Conservation (phyloP, 208 protist species). For the Crithidia sp. region DNA sequence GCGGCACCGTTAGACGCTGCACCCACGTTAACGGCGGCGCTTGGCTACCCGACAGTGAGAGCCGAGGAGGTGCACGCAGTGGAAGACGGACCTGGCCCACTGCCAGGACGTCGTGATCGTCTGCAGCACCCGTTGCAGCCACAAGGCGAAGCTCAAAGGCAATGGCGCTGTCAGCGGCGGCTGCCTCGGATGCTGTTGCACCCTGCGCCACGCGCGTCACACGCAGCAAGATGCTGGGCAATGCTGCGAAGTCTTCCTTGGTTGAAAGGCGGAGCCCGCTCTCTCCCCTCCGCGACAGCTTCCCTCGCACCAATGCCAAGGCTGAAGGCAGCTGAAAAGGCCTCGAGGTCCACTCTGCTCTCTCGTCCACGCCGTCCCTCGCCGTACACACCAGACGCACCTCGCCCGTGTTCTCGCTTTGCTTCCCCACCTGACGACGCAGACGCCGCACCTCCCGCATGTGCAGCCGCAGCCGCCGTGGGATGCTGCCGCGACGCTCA, state of each 20-base stretch:
- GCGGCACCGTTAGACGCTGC: background rate
- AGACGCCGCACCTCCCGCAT: constrained; percentile 20
- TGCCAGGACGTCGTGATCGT: background rate
- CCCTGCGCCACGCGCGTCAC: background rate
- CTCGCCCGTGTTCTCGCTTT: background rate
- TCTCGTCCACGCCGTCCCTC: background rate
- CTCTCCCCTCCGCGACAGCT: background rate
- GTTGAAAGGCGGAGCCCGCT: too few relatives aligned
- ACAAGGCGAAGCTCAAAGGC: constrained; percentile 3
- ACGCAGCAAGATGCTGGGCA: background rate
- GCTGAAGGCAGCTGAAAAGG: constrained; percentile 5
- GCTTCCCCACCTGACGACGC: constrained; percentile 18
- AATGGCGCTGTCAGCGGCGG: background rate
- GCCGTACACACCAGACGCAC: constrained; percentile 4
- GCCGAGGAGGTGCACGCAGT: background rate
- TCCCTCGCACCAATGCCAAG: background rate
- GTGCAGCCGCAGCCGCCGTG: constrained; percentile 27
- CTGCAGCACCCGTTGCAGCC: background rate
- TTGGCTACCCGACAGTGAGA: too few relatives aligned
- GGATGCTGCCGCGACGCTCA: constrained; percentile 13
- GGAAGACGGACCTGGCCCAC: background rate
- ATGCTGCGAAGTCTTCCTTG: too few relatives aligned
- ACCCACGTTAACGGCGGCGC: background rate
- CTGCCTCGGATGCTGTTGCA: background rate
- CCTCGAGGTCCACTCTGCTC: background rate